These are phyloP conservation scores for Chalciporus piperatus DNA, from an alignment of 768 basidiomycete genomes.

Conservation along the genomic window DNA sequence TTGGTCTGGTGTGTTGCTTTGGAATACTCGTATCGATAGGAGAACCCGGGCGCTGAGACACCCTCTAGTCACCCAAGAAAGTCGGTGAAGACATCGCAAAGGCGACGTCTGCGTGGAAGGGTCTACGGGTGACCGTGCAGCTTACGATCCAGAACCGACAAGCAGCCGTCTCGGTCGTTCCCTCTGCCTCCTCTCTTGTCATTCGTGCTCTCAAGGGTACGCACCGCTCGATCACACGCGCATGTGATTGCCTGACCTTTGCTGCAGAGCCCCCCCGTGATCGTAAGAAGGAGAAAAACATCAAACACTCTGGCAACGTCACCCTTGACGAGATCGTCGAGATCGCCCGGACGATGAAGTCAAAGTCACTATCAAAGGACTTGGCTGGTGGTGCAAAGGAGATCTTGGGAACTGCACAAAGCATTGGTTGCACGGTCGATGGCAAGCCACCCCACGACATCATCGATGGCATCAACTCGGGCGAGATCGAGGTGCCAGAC, in stretches of 20 bases:
- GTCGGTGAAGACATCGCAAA: constrained; percentile 99
- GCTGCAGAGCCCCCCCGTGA: constrained; percentile 92
- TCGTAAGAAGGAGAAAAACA: constrained; percentile 99
- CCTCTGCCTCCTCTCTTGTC: constrained; percentile 95
- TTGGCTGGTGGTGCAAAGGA: constrained; percentile 91
- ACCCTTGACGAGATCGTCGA: constrained; percentile 90
- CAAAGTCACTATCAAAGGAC: constrained; percentile 91
- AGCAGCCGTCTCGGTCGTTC: constrained; percentile 94
- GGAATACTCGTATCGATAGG: not conserved
- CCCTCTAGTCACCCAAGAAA: constrained; percentile 92
- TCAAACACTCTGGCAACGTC: constrained; percentile 96
- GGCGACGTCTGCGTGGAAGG: constrained; percentile 97
- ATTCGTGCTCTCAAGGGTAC: constrained; percentile 96
- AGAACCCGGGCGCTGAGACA: constrained; percentile 12
- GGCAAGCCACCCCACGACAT: constrained; percentile 91
- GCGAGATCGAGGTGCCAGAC: constrained; percentile 82
- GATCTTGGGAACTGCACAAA: constrained; percentile 97
- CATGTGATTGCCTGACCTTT: not conserved
- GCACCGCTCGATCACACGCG: constrained; percentile 18
- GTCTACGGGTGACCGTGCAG: constrained; percentile 98
- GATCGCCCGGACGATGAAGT: constrained; percentile 94
- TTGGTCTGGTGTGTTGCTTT: constrained; percentile 80
- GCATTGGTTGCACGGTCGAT: constrained; percentile 94
- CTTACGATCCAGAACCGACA: constrained; percentile 99
- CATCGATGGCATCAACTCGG: constrained; percentile 82